A percentile compares a stretch with the other conserved stretches of the same genome.
Evolutionary conservation across 208 protist genomes (phyloP).

Genomic region (Strigomonas galati): DNA sequence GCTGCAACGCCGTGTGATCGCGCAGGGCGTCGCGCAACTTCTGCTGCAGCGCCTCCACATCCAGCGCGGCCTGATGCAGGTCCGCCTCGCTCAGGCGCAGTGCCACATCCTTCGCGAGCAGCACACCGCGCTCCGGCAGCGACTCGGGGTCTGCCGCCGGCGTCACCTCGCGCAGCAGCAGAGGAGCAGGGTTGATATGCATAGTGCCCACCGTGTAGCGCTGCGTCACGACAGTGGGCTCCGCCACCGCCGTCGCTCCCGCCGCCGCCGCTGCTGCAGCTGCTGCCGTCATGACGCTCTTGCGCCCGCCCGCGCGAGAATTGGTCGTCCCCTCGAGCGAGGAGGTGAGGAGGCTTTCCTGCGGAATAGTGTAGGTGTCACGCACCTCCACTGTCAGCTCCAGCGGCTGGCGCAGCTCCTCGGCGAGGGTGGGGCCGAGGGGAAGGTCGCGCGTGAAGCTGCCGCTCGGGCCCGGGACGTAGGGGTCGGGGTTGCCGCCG

Average conservation of each 20-base stretch:
- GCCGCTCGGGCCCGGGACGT: constrained; percentile 1
- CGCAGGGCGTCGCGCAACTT: constrained; percentile 21
- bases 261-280: constrained; percentile 5
- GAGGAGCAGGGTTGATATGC: constrained; percentile 3
- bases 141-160: not conserved
- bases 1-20: constrained; percentile 9
- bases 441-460: constrained; percentile 8
- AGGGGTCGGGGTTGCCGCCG: not conserved
- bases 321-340: constrained; percentile 11
- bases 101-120: not conserved
- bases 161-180: constrained; percentile 5
- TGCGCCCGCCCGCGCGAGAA: not conserved
- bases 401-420: constrained; percentile 14
- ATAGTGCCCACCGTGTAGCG: constrained; percentile 7
- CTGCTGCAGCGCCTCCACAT: constrained; percentile 2
- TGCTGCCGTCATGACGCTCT: not conserved
- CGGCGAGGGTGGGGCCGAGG: not conserved
- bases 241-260: not conserved
- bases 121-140: constrained; percentile 5
- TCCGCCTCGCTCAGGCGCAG: constrained; percentile 5
- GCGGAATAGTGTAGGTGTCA: constrained; percentile 10
- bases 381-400: constrained; percentile 10
- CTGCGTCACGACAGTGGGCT: constrained; percentile 8
- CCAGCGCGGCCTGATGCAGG: not conserved
- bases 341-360: not conserved